A percentile compares a stretch with the other conserved stretches of the same genome.
These are phyloP conservation scores for Triticum turgidum DNA, from an alignment of 176 grass and related monocot genomes.

Conservation along the genomic window DNA sequence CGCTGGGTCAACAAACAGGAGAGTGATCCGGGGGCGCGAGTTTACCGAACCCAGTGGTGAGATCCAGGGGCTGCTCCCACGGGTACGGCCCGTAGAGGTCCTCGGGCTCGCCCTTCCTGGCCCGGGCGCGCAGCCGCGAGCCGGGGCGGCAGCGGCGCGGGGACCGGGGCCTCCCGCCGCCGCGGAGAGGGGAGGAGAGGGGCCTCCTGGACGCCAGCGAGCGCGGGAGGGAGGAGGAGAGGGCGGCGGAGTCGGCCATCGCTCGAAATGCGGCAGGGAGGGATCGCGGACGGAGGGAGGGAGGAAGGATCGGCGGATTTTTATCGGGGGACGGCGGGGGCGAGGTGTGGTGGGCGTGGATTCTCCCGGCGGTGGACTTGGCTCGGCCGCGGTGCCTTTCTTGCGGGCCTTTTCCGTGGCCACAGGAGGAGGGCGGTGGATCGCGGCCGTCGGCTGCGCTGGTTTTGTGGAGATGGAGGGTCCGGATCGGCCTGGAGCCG, in stretches of 20 bases:
- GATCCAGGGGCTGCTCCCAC: conserved; percentile 74
- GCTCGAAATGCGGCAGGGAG: neutral
- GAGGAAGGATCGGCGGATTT: neutral
- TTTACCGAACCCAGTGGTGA: conserved; percentile 31
- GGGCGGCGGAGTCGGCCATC: conserved; percentile 65
- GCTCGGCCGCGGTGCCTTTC: neutral
- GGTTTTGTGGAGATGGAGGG: neutral
- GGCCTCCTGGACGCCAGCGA: conserved; percentile 41
- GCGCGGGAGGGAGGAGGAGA: conserved; percentile 40
- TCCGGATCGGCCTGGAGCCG: neutral
- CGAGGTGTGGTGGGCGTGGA: conserved; percentile 38
- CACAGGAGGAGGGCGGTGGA: neutral
- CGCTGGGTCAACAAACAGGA: neutral
- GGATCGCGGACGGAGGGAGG: neutral
- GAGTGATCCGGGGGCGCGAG: neutral
- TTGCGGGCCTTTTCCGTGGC: neutral
- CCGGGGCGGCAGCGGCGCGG: conserved; percentile 17
- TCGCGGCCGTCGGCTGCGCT: neutral
- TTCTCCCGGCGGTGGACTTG: conserved; percentile 21
- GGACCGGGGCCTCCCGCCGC: neutral
- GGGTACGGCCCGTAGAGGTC: conserved; percentile 90
- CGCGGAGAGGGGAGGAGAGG: conserved; percentile 32
- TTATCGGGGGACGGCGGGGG: conserved; percentile 8
- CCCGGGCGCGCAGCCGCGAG: conserved; percentile 42
- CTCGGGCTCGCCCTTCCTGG: conserved; percentile 48